These are phyloP conservation scores for Blastocystis sp. DNA, from an alignment of 352 stramenopile genomes.

Conservation along the genomic window DNA sequence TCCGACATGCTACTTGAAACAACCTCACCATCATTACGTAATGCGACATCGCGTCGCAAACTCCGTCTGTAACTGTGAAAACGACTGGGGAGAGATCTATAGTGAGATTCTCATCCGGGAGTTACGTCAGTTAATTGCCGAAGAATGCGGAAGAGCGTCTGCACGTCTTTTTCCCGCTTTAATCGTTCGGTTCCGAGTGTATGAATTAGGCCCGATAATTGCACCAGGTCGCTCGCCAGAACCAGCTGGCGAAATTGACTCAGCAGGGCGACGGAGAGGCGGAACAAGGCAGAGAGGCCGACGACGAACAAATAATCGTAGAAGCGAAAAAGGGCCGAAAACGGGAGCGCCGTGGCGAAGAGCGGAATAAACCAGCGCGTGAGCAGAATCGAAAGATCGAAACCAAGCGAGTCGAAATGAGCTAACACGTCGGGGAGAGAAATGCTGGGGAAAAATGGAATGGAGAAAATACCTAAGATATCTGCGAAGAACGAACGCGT, in stretches of 20 bases:
- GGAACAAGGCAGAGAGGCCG: constrained; percentile 24
- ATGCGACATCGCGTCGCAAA: constrained; percentile 11
- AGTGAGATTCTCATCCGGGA: neutral
- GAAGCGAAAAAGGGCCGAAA: constrained; percentile 30
- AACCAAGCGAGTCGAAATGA: constrained; percentile 49
- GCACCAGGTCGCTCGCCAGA: neutral
- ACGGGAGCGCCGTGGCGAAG: constrained; percentile 17
- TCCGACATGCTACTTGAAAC: constrained; percentile 9
- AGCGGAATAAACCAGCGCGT: constrained; percentile 55
- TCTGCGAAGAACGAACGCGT: constrained; percentile 20
- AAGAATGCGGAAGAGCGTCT: neutral
- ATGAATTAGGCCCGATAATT: constrained; percentile 29
- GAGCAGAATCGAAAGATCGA: constrained; percentile 52
- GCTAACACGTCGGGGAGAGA: constrained; percentile 3
- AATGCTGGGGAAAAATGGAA: neutral
- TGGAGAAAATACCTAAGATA: neutral
- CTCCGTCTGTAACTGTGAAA: neutral
- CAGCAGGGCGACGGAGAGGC: constrained; percentile 2
- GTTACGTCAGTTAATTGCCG: neutral
- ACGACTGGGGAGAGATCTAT: neutral
- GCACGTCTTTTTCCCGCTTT: constrained; percentile 1
- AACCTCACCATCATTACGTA: neutral
- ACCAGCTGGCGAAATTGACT: neutral
- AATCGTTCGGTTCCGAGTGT: neutral
- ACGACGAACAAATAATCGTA: constrained; percentile 49